Evolutionary conservation across 2,329 filamentous ascomycete genomes (phyloP), one percentile per base, ranked within the genome.

Genomic region (Colletotrichum sojae): DNA sequence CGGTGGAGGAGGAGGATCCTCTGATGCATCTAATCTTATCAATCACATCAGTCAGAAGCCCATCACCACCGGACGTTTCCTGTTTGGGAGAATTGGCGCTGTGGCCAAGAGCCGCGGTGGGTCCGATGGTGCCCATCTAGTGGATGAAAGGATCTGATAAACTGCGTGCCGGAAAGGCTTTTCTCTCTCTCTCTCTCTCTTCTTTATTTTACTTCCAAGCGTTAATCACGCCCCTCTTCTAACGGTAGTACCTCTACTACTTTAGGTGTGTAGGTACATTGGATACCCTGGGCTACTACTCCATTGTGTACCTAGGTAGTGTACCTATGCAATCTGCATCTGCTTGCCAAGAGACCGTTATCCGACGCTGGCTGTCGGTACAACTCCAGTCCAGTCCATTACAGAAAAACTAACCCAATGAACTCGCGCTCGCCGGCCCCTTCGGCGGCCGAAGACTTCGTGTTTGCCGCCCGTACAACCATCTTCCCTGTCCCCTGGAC

Each of bases 11-110:
- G 40, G 22, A 49, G 54, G 54, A 57, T 61, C 63, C 22, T 49
- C 43, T 56, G 58, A 67, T 67, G 58, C 64, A 67, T 67, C 52
- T 67, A 67, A 67, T 67, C 64, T 67, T 67, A 67, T 67, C 64
- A 67, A 67, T 67, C 58, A 63, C 64, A 67, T 67, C 64, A 67
- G 64, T 63, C 22, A 53, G 58, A 48, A 15, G 13, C 18, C 58
- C 22, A 27, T 22, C 59, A 16, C 51, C 64, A 57, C 18, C 58
- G 58, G 57, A 53, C 58, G 48, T 67, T 63, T n/a, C 58, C 36
- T 15, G 51, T 67, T 56, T 25, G 51, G 58, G 25, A 31, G 43
- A 49, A 57, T 57, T 56, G 52, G 40, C 53, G 51, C 58, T 56
- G 64, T 52, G n/a, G 64, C 64, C 64, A 67, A 67, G 64, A 52